Evolutionary conservation across 495 filamentous ascomycete species (phyloP).

Genomic region (Penicillium nucicola): DNA sequence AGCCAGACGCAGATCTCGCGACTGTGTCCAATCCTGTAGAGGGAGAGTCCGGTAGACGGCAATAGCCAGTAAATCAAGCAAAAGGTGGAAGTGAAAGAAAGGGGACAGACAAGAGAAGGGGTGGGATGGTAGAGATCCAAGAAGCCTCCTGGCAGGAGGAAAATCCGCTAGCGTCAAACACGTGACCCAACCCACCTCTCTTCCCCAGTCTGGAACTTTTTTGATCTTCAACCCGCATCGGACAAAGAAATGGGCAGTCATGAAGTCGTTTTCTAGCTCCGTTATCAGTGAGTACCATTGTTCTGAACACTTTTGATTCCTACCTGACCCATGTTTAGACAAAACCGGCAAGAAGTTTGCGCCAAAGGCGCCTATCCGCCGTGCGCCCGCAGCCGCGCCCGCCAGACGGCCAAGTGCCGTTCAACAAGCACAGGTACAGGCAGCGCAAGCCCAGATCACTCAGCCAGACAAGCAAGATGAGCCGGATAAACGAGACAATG

Average conservation of each 20-base stretch:
- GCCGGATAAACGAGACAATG: constrained; percentile 21
- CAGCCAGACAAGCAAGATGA: neutral
- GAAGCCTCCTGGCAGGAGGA: constrained; percentile 34
- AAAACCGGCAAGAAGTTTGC: constrained; percentile 57
- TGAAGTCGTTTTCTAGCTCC: constrained; percentile 57
- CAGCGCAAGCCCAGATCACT: constrained; percentile 24
- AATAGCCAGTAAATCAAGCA: neutral
- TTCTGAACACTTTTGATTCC: neutral
- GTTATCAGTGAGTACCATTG: constrained; percentile 48
- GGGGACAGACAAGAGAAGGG: constrained; percentile 14
- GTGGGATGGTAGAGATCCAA: constrained; percentile 23
- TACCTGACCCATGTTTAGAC: constrained; percentile 27
- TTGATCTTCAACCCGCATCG: constrained; percentile 7
- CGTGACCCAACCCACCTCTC: constrained; percentile 22
- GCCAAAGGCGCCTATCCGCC: constrained; percentile 49
- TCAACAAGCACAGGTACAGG: constrained; percentile 31
- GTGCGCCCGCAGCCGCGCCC: constrained; percentile 32
- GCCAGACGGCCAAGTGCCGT: constrained; percentile 39
- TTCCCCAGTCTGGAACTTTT: constrained; percentile 18
- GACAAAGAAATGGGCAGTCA: constrained; percentile 28
- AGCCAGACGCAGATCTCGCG: constrained; percentile 29
- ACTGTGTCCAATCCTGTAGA: constrained; percentile 27
- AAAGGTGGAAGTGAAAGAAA: constrained; percentile 1
- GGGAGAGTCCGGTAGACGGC: constrained; percentile 3
- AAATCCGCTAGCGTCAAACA: constrained; percentile 30